Evolutionary conservation across 257 asterid species (phyloP).

Genomic region (Przewalskia tangutica): DNA sequence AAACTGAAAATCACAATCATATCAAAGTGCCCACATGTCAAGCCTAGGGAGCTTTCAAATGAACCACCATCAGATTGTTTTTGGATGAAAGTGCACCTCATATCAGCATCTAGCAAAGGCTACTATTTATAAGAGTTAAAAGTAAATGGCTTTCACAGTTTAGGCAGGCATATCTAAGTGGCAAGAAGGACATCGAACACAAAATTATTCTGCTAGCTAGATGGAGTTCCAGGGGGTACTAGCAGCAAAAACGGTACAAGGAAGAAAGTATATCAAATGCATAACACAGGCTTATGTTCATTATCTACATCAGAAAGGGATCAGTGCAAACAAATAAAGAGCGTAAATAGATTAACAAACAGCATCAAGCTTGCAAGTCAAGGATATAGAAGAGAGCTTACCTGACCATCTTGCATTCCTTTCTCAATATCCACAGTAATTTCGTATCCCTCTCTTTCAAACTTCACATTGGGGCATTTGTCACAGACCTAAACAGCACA

Average conservation of each 20-base stretch:
- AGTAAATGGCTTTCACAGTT: not conserved
- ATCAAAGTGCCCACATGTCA: not conserved
- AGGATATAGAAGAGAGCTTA: conserved; percentile 15
- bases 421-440: conserved; percentile 94
- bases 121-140: not conserved
- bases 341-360: not conserved
- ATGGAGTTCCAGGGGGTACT: not conserved
- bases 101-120: not conserved
- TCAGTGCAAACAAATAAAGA: not conserved
- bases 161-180: not conserved
- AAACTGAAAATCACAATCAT: not conserved
- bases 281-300: not conserved
- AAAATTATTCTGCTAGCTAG: not conserved
- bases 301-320: not conserved
- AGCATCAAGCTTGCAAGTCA: not conserved
- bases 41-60: not conserved
- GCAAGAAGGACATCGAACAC: not conserved
- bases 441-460: conserved; percentile 86
- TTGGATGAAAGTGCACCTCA: not conserved
- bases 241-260: not conserved
- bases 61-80: not conserved
- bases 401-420: conserved; percentile 99
- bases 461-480: conserved; percentile 89
- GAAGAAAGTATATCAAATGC: not conserved
- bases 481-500: conserved; percentile 64